Evolutionary conservation across 208 protist genomes (phyloP).

Genomic region (Wallacemonas sp.): DNA sequence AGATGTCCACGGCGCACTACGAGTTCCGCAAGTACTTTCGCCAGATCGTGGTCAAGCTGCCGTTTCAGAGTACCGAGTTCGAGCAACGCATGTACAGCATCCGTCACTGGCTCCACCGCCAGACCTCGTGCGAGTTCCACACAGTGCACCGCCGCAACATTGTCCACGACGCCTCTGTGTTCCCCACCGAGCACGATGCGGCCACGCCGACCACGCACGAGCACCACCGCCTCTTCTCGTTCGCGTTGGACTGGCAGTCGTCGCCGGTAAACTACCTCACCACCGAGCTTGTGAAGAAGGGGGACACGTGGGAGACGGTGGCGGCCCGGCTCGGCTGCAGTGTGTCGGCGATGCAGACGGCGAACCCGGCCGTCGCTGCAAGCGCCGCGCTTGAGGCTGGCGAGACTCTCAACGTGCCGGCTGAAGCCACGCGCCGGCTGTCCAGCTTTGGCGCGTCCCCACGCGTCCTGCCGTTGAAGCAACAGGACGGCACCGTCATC

Average conservation of each 20-base stretch:
- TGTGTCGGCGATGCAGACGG: slow-evolving; percentile 40
- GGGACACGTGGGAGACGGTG: slow-evolving; percentile 67
- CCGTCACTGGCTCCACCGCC: slow-evolving; percentile 87
- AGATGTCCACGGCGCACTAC: slow-evolving; percentile 90
- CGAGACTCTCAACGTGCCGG: slow-evolving; percentile 50
- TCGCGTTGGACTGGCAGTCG: slow-evolving; percentile 89
- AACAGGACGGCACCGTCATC: slow-evolving; percentile 21
- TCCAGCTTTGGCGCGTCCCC: slow-evolving; percentile 54
- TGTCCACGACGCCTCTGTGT: slow-evolving; percentile 79
- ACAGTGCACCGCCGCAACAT: slow-evolving; percentile 80
- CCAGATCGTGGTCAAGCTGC: slow-evolving; percentile 83
- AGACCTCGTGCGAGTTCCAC: slow-evolving; percentile 88
- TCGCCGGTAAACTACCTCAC: slow-evolving; percentile 61
- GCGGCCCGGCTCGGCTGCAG: slow-evolving; percentile 58
- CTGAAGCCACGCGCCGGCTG: slow-evolving; percentile 40
- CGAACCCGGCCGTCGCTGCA: slow-evolving; percentile 36
- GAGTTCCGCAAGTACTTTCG: slow-evolving; percentile 91
- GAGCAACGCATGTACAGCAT: slow-evolving; percentile 90
- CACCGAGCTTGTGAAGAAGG: slow-evolving; percentile 43
- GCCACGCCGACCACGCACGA: slow-evolving; percentile 61
- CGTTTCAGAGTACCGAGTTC: slow-evolving; percentile 89
- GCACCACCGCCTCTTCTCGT: slow-evolving; percentile 91
- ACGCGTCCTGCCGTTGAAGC: slow-evolving; percentile 46
- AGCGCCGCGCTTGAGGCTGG: slow-evolving; percentile 41
- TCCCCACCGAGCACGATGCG: slow-evolving; percentile 82